A percentile compares a stretch with the other conserved stretches of the same genome.
Conservation (phyloP, 192 early-diverging fungal genomes). For the Gonapodya prolifera region DNA sequence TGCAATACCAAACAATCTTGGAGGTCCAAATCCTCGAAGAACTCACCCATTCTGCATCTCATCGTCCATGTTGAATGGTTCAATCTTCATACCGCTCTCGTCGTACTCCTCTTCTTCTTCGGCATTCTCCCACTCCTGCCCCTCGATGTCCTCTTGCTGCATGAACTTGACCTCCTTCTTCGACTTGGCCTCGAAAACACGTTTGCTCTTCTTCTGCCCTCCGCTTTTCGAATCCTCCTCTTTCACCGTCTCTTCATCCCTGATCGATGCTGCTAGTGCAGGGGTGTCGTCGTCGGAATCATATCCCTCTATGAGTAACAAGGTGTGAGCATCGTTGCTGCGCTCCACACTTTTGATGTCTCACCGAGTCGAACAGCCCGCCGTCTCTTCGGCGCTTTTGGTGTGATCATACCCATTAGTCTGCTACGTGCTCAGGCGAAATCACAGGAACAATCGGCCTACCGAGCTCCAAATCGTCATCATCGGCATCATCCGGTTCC, state of each 20-base stretch:
- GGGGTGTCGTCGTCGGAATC: conserved; percentile 9
- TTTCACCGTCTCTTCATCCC: conserved; percentile 24
- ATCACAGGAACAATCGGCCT: background rate
- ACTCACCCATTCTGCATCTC: conserved; percentile 39
- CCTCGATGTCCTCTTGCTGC: conserved; percentile 5
- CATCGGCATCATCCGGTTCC: conserved; percentile 15
- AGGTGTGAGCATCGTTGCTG: conserved; percentile 10
- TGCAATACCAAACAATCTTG: background rate
- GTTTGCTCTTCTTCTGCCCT: background rate
- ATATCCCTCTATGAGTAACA: conserved; percentile 6
- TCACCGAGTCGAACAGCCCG: conserved; percentile 19
- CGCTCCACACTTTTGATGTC: background rate
- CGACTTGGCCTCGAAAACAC: conserved; percentile 7
- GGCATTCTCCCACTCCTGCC: conserved; percentile 16
- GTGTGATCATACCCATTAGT: too few relatives aligned
- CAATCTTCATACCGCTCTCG: conserved; percentile 21
- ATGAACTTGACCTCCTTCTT: conserved; percentile 12
- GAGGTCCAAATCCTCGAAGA: background rate
- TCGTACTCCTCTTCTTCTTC: conserved; percentile 8
- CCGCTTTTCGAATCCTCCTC: conserved; percentile 10
- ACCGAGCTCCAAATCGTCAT: conserved; percentile 19
- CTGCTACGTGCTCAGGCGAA: conserved; percentile 9
- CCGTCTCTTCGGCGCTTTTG: conserved; percentile 21
- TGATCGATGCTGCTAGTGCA: background rate
- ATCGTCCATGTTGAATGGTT: conserved; percentile 44